These are phyloP conservation scores for Hypholoma sublateritium DNA, from an alignment of 768 basidiomycete species.

Conservation along the genomic window DNA sequence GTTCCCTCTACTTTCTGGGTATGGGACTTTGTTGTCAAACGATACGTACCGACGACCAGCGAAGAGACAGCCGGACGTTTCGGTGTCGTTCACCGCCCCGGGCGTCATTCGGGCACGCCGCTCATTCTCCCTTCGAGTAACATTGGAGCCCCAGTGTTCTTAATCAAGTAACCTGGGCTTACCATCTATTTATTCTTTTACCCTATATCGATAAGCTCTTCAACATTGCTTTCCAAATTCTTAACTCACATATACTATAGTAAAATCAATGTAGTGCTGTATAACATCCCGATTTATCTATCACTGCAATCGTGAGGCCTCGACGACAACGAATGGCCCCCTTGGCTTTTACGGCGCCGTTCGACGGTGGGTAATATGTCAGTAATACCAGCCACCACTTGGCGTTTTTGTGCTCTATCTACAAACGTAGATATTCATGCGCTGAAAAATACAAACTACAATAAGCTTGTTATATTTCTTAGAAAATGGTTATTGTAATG, in stretches of 20 bases:
- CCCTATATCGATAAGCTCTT: neutral
- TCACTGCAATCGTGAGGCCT: too few species aligned
- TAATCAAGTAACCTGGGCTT: neutral
- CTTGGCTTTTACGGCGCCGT: too few species aligned
- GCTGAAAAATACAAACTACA: too few species aligned
- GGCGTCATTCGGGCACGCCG: neutral
- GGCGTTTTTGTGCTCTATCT: too few species aligned
- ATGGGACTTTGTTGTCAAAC: neutral
- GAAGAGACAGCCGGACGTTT: neutral
- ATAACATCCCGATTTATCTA: neutral
- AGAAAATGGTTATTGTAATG: too few species aligned
- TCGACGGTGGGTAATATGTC: too few species aligned
- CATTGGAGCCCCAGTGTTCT: neutral
- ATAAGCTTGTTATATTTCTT: too few species aligned
- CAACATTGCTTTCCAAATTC: neutral
- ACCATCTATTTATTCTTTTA: neutral
- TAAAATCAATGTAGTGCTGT: neutral
- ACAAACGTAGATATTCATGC: too few species aligned
- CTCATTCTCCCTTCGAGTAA: neutral
- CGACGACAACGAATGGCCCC: too few species aligned
- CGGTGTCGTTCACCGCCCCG: neutral
- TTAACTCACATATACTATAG: neutral
- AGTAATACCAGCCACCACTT: too few species aligned
- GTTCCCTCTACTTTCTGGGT: neutral
- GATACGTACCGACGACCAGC: neutral